Evolutionary conservation across 2,329 filamentous ascomycete species (phyloP).

Genomic region (Epichloe typhina): DNA sequence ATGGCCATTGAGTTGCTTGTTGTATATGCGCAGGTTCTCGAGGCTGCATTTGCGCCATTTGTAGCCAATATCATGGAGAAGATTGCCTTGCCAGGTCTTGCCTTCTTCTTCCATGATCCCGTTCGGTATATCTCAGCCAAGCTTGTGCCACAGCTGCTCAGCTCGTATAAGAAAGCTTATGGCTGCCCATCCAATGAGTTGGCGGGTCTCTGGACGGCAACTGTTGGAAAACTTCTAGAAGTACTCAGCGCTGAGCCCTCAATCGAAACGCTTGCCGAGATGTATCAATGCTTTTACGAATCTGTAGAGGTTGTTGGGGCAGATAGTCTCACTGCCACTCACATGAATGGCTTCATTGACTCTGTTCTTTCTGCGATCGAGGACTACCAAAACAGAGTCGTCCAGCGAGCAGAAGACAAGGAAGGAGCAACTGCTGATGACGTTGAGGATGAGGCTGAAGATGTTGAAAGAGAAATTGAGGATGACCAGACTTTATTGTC

Average conservation of each 20-base stretch:
- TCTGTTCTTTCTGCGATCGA: conserved; percentile 74
- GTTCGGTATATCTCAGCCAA: conserved; percentile 92
- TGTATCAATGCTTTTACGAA: conserved; percentile 99
- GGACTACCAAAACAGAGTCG: conserved; percentile 83
- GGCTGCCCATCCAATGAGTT: conserved; percentile 70
- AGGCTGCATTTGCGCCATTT: conserved; percentile 82
- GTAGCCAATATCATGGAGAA: conserved; percentile 91
- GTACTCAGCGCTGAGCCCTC: conserved; percentile 88
- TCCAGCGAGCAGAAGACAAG: conserved; percentile 70
- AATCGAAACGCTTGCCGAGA: conserved; percentile 91
- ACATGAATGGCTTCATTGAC: conserved; percentile 81
- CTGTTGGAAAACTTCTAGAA: conserved; percentile 83
- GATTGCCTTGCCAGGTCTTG: conserved; percentile 82
- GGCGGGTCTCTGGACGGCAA: conserved; percentile 68
- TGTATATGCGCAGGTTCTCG: conserved; percentile 93
- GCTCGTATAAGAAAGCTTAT: conserved; percentile 86
- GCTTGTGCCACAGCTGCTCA: conserved; percentile 82
- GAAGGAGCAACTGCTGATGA: conserved; percentile 64
- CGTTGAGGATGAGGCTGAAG: conserved; percentile 79
- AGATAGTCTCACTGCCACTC: conserved; percentile 60
- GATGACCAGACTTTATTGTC: conserved; percentile 93
- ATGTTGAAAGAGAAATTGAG: conserved; percentile 80
- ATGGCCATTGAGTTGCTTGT: conserved; percentile 98
- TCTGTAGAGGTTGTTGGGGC: conserved; percentile 88
- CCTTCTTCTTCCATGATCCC: conserved; percentile 98